These are phyloP conservation scores for Pleurotus tuoliensis DNA, from an alignment of 768 basidiomycete genomes.

Conservation along the genomic window DNA sequence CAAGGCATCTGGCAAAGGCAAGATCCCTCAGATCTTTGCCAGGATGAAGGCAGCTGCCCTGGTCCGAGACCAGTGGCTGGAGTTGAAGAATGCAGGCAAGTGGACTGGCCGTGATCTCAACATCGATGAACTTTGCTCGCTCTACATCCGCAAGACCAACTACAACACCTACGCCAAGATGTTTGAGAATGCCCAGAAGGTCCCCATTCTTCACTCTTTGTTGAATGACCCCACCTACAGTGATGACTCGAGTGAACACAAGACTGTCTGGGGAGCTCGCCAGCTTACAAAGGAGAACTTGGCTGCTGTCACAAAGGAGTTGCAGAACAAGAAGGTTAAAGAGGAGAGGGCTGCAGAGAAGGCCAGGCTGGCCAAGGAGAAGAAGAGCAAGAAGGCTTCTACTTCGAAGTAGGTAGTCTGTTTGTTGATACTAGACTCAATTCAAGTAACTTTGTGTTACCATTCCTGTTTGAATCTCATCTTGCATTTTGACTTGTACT, in stretches of 20 bases:
- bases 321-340: not conserved
- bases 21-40: too few species aligned
- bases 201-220: not conserved
- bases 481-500: not conserved
- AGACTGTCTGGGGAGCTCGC: not conserved
- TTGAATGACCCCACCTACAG: not conserved
- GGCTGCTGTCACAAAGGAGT: not conserved
- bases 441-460: not conserved
- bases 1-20: too few species aligned
- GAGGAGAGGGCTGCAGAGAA: not conserved
- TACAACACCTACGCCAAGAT: not conserved
- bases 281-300: not conserved
- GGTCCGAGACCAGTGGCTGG: too few species aligned
- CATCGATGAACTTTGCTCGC: too few species aligned
- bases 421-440: not conserved
- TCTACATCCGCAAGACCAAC: too few species aligned
- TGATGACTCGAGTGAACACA: not conserved
- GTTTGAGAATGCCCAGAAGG: not conserved
- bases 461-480: not conserved
- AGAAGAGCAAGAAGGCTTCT: not conserved
- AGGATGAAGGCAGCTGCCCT: too few species aligned
- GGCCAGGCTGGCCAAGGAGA: not conserved
- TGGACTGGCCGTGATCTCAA: too few species aligned
- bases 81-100: too few species aligned
- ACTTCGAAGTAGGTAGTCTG: not conserved